Base-by-base conservation (phyloP, 306 rosid genomes). In the Acacia confusa region DNA sequence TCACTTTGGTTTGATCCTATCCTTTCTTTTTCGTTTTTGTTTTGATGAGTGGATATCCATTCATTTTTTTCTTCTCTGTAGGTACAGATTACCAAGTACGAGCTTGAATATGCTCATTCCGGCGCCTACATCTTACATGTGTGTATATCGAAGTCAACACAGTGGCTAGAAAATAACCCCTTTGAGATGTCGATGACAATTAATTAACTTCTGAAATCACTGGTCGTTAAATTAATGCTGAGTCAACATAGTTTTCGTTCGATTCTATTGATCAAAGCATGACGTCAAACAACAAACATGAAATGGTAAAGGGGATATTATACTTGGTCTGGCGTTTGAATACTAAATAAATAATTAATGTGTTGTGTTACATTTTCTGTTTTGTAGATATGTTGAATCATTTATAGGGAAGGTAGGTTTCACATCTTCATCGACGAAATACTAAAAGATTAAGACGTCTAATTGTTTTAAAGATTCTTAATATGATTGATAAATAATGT, bases 401-500 rank as follows among this genome's bases (percentile, higher is more conserved):
- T 52, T 11, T 25, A 20, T 19, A 52, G 24, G 60, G 60, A 52
- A 20, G 60, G 60, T 52, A 52, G 60, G 60, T 52, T 19, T 11
- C 24, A 52, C 11, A 22, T 52, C 60, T 52, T 19, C 60, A 52
- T 52, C 60, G 20, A 52, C 24, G 22, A 52, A 52, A 52, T 19
- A 16, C 11, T 52, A 52, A 25, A 52, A 52, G 60, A 52, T 52
- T 20, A 52, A 52, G 60, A 19, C 60, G 11, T 52, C 10, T 52
- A 19, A 52, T 52, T 52, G 25, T 52, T 20, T 20, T 19, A 7
- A 4, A 52, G 60, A 52, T 52, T 7, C 60, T 16, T 20, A 79
- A 79, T 70, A 74, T 82, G 82, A 78, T 25, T 55, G 6, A 75
- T 66, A 84, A 57, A 57, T 82, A 78, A 86, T 80, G 88, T 82